phyloP scores from a whole-genome alignment of 208 protist genomes.

The Leishmania braziliensis region DNA sequence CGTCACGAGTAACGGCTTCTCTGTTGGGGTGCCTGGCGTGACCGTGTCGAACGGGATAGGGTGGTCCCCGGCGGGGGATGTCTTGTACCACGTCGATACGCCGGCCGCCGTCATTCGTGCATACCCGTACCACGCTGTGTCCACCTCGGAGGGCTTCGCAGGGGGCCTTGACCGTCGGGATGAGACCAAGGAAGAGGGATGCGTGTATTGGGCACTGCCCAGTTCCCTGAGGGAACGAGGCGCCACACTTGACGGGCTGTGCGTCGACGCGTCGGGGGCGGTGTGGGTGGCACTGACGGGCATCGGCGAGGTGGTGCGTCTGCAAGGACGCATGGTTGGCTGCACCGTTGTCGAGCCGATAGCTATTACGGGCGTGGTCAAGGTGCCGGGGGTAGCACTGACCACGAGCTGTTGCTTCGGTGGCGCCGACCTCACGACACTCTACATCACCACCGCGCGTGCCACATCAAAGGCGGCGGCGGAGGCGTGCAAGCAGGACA shows the following conservation, averaged over 20 bases:
- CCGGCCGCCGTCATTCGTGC: slow-evolving; percentile 18
- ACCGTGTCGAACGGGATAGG: slow-evolving; percentile 34
- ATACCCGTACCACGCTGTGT: slow-evolving; percentile 13
- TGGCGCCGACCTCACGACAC: slow-evolving; percentile 23
- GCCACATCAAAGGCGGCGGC: slow-evolving; percentile 23
- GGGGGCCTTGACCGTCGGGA: neutral
- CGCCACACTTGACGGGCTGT: slow-evolving; percentile 29
- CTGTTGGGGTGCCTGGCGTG: slow-evolving; percentile 15
- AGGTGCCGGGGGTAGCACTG: slow-evolving; percentile 16
- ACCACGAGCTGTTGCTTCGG: slow-evolving; percentile 42
- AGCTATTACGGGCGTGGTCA: slow-evolving; percentile 26
- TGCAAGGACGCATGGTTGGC: slow-evolving; percentile 17
- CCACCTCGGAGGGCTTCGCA: neutral
- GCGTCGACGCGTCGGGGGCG: slow-evolving; percentile 26
- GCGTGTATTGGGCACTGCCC: slow-evolving; percentile 29
- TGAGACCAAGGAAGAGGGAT: neutral
- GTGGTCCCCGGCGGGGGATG: slow-evolving; percentile 25
- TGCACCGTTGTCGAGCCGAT: neutral
- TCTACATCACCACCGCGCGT: slow-evolving; percentile 39
- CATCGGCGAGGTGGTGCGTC: slow-evolving; percentile 31
- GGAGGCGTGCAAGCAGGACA: slow-evolving; percentile 20
- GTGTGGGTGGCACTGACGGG: slow-evolving; percentile 31
- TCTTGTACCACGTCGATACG: slow-evolving; percentile 31
- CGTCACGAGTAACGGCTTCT: neutral
- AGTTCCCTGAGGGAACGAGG: slow-evolving; percentile 2